Evolutionary conservation across 2,329 filamentous ascomycete species (phyloP).

Genomic region (Atkinsonella texensis): DNA sequence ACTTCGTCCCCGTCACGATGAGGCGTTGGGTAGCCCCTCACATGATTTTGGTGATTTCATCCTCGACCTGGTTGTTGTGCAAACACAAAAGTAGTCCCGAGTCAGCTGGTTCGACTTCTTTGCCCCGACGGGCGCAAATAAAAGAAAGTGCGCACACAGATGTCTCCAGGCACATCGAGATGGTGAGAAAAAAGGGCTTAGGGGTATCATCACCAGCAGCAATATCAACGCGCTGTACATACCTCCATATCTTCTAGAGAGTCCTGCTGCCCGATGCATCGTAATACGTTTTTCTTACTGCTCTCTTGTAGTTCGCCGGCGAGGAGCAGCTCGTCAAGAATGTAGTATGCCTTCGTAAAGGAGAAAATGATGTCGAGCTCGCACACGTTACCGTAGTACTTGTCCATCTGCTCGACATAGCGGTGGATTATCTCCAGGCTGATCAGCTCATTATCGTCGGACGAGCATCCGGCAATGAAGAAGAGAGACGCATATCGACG

Average conservation of each 20-base stretch:
- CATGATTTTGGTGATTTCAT: conserved; percentile 86
- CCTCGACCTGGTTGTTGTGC: conserved; percentile 52
- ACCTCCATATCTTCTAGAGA: conserved; percentile 99
- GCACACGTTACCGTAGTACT: conserved; percentile 99
- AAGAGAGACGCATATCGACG: conserved; percentile 97
- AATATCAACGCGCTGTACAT: conserved; percentile 31
- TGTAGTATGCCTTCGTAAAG: conserved; percentile 99
- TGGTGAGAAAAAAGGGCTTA: background rate
- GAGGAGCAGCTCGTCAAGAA: conserved; percentile 88
- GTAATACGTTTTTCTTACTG: conserved; percentile 96
- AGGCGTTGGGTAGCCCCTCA: conserved; percentile 27
- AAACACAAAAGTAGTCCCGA: conserved; percentile 17
- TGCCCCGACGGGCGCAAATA: conserved; percentile 7
- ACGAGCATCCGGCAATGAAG: conserved; percentile 95
- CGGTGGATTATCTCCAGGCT: conserved; percentile 97
- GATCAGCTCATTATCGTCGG: conserved; percentile 97
- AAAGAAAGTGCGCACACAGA: background rate
- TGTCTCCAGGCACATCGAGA: background rate
- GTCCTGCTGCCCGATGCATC: conserved; percentile 95
- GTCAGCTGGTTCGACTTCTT: conserved; percentile 16
- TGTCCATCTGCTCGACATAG: conserved; percentile 99
- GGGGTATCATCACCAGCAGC: conserved; percentile 5
- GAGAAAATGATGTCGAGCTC: conserved; percentile 99
- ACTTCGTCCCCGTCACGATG: background rate
- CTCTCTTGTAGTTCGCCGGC: conserved; percentile 97